phyloP scores from a whole-genome alignment of 1,284 basidiomycete genomes.

The Cryptococcus sp. region DNA sequence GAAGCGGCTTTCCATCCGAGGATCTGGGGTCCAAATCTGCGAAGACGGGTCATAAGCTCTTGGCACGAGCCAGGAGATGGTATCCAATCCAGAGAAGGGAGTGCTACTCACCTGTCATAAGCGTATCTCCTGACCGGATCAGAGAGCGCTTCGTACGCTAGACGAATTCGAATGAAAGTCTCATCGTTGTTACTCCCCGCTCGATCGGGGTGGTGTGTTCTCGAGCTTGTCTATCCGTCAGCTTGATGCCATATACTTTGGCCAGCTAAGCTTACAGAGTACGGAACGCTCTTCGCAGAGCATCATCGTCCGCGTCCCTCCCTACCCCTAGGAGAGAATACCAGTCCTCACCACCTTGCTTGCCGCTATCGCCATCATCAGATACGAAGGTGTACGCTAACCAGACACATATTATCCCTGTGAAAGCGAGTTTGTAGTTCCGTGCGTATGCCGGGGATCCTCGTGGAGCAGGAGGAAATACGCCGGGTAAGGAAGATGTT shows the following conservation, averaged over 20 bases:
- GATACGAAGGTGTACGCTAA: constrained; percentile 70
- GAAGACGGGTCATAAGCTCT: background rate
- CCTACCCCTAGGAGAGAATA: constrained; percentile 71
- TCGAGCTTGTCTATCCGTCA: constrained; percentile 54
- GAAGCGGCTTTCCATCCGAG: constrained; percentile 60
- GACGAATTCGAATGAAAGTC: constrained; percentile 68
- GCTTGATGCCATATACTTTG: background rate
- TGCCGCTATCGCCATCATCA: constrained; percentile 55
- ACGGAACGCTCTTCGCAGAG: constrained; percentile 71
- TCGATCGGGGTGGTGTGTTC: constrained; percentile 75
- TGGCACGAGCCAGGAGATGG: no score
- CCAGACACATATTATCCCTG: constrained; percentile 62
- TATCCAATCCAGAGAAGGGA: background rate
- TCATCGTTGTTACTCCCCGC: constrained; percentile 65
- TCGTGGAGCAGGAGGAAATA: constrained; percentile 35
- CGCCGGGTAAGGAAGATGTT: constrained; percentile 20
- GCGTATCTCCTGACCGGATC: constrained; percentile 79
- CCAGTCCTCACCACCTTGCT: constrained; percentile 63
- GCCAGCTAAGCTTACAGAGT: constrained; percentile 55
- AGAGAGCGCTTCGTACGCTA: constrained; percentile 77
- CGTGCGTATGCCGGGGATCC: constrained; percentile 27
- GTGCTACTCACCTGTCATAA: constrained; percentile 69
- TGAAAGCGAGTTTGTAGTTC: constrained; percentile 39
- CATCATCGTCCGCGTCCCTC: constrained; percentile 64
- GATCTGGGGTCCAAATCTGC: constrained; percentile 73